Evolutionary conservation across 805 yeast genomes (phyloP).

Genomic region (Ogataea kodamae): DNA sequence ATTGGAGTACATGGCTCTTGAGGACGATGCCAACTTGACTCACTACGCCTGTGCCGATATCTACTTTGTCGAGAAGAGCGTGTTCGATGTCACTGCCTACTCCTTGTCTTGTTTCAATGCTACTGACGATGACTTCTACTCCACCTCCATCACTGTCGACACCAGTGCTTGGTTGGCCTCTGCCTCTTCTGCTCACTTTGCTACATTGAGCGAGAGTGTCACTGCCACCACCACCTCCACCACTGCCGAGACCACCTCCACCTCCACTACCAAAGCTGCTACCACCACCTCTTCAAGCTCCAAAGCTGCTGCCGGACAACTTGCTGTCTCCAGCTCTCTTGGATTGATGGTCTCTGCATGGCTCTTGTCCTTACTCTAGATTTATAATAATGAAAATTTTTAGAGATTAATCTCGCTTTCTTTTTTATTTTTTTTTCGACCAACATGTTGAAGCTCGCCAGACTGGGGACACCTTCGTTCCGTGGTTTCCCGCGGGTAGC

Average conservation of each 20-base stretch:
- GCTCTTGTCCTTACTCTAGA: conserved; percentile 2
- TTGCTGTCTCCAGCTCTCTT: conserved; percentile 4
- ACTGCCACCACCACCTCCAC: conserved; percentile 15
- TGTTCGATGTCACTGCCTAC: conserved; percentile 33
- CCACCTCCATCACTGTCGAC: conserved; percentile 23
- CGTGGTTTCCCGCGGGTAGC: conserved; percentile 3
- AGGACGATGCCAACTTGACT: conserved; percentile 36
- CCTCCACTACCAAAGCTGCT: conserved; percentile 6
- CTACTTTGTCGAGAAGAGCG: conserved; percentile 40
- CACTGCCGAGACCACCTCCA: conserved; percentile 10
- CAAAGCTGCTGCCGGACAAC: conserved; percentile 8
- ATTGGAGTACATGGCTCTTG: conserved; percentile 44
- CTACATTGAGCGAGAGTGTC: conserved; percentile 12
- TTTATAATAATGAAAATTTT: conserved; percentile 1
- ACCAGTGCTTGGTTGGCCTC: conserved; percentile 28
- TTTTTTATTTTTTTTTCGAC: background rate
- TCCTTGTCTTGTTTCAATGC: conserved; percentile 42
- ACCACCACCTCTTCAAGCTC: conserved; percentile 8
- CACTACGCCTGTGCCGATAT: conserved; percentile 46
- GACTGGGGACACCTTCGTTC: conserved; percentile 7
- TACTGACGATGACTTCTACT: conserved; percentile 37
- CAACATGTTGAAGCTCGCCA: conserved; percentile 7
- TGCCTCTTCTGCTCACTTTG: conserved; percentile 21
- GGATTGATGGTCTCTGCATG: conserved; percentile 5
- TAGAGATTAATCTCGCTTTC: background rate